A percentile compares a stretch with the other conserved stretches of the same genome.
Conservation (phyloP, 768 basidiomycete species). For the Boletellus emodensis region DNA sequence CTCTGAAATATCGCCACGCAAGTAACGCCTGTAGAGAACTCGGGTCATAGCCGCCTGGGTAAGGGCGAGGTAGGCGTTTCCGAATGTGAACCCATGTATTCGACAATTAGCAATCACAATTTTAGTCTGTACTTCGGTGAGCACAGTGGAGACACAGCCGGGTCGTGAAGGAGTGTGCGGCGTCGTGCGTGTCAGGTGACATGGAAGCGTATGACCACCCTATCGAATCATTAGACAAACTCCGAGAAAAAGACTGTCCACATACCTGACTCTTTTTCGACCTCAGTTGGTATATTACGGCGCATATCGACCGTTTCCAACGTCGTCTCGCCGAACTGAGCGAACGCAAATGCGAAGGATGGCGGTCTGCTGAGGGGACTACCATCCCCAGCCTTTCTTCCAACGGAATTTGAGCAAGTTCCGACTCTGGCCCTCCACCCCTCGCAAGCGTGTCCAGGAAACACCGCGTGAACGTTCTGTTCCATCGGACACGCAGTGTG, state of each 20-base stretch:
- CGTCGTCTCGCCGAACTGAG: slow-evolving; percentile 34
- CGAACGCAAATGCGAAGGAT: slow-evolving; percentile 23
- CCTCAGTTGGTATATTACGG: slow-evolving; percentile 33
- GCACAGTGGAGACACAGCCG: slow-evolving; percentile 12
- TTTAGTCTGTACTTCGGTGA: slow-evolving; percentile 28
- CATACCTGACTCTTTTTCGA: slow-evolving; percentile 34
- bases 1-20: slow-evolving; percentile 41
- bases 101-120: slow-evolving; percentile 38
- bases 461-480: slow-evolving; percentile 36
- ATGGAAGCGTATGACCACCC: slow-evolving; percentile 54
- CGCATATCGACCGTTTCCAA: slow-evolving; percentile 44
- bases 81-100: slow-evolving; percentile 41
- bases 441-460: slow-evolving; percentile 39
- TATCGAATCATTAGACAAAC: slow-evolving; percentile 29
- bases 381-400: slow-evolving; percentile 39
- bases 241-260: background rate
- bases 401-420: slow-evolving; percentile 19
- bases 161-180: slow-evolving; percentile 38
- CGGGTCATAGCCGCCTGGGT: slow-evolving; percentile 49
- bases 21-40: slow-evolving; percentile 41
- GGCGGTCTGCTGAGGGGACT: slow-evolving; percentile 36
- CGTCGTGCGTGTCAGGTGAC: slow-evolving; percentile 34
- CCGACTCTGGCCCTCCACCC: background rate
- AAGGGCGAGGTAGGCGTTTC: slow-evolving; percentile 45
- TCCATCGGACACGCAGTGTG: slow-evolving; percentile 50